phyloP scores from a whole-genome alignment of 208 protist genomes.

The Tritrichomonas foetus region DNA sequence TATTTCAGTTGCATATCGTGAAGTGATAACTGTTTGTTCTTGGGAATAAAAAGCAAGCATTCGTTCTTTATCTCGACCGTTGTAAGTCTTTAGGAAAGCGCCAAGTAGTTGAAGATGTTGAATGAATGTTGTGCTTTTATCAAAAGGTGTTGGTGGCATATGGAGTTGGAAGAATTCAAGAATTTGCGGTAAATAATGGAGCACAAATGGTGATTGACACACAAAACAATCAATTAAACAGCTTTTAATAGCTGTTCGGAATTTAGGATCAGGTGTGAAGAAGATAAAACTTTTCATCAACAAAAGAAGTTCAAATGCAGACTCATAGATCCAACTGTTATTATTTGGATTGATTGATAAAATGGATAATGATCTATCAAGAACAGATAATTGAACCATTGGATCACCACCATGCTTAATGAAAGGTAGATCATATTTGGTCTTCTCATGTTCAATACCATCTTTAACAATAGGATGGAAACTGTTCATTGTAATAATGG shows the following conservation, averaged over 20 bases:
- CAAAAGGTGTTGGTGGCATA: neutral
- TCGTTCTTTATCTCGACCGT: neutral
- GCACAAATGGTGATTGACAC: neutral
- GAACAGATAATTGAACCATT: neutral
- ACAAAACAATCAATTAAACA: neutral
- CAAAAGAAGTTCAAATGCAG: neutral
- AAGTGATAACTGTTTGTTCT: neutral
- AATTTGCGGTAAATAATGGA: neutral
- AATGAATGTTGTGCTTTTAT: neutral
- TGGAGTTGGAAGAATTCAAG: neutral
- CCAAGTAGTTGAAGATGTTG: neutral
- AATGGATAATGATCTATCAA: neutral
- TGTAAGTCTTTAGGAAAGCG: neutral
- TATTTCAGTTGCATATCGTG: neutral
- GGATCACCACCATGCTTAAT: neutral
- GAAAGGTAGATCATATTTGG: neutral
- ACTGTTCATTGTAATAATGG: neutral
- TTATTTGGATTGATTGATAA: neutral
- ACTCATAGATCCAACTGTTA: slow-evolving; percentile 13
- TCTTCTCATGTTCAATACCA: neutral
- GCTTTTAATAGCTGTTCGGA: neutral
- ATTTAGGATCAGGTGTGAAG: neutral
- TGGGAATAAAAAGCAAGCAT: neutral
- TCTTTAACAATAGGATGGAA: neutral
- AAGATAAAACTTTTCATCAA: slow-evolving; percentile 23